Percentiles rank a stretch among this genome's conserved stretches.
These are phyloP conservation scores for Populus trichocarpa DNA, from an alignment of 441 rosid species.

Conservation along the genomic window DNA sequence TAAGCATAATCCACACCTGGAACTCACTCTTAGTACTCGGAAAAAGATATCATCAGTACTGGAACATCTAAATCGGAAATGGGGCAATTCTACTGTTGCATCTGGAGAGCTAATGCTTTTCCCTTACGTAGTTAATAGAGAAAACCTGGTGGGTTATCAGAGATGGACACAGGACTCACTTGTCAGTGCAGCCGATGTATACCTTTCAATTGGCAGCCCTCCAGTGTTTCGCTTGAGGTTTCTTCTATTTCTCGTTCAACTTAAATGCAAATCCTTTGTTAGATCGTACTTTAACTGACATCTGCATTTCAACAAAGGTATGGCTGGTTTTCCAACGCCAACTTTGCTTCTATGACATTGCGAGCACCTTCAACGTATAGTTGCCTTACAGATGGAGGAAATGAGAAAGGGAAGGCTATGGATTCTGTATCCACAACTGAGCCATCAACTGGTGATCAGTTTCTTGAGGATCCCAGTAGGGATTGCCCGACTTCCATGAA, in stretches of 20 bases:
- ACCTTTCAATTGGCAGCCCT: constrained; percentile 66
- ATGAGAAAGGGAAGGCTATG: constrained; percentile 28
- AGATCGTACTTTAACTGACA: constrained; percentile 14
- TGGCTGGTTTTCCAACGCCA: constrained; percentile 74
- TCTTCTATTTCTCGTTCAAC: constrained; percentile 22
- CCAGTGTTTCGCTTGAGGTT: constrained; percentile 88
- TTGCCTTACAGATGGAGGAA: constrained; percentile 40
- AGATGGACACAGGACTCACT: constrained; percentile 82
- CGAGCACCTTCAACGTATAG: constrained; percentile 36
- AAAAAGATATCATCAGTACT: constrained; percentile 94
- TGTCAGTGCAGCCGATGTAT: constrained; percentile 53
- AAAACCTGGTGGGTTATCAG: constrained; percentile 47
- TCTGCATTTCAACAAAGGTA: constrained; percentile 56
- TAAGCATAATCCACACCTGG: constrained; percentile 90
- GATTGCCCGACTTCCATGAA: constrained; percentile 31
- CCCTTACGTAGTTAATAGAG: constrained; percentile 68
- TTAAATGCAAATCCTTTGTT: constrained; percentile 15
- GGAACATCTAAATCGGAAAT: constrained; percentile 92
- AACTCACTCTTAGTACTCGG: constrained; percentile 88
- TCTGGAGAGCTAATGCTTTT: constrained; percentile 78
- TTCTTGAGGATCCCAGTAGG: constrained; percentile 30
- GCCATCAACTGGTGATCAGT: constrained; percentile 33
- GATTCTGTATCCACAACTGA: constrained; percentile 31
- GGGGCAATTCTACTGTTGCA: constrained; percentile 88
- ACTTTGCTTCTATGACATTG: constrained; percentile 34